phyloP scores from a whole-genome alignment of 169 alveolate genomes.

The Plasmodium berghei region DNA sequence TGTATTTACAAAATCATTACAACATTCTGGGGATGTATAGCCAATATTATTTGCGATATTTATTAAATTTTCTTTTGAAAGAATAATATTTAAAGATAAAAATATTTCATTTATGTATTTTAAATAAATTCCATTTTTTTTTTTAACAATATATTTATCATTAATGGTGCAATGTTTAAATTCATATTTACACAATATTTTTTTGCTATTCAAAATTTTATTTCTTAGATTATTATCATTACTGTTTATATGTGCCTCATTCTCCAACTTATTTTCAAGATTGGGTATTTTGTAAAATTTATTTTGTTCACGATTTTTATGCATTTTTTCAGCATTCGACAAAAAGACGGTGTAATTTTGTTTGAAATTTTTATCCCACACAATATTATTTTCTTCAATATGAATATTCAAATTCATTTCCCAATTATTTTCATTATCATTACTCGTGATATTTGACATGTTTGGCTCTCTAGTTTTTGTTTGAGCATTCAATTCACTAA shows the following conservation, averaged over 20 bases:
- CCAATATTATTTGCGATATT: slow-evolving; percentile 37
- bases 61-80: slow-evolving; percentile 34
- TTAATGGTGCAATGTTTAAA: slow-evolving; percentile 5
- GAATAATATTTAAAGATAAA: slow-evolving; percentile 15
- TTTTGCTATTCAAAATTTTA: slow-evolving; percentile 12
- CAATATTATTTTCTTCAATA: not conserved
- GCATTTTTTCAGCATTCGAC: too few species aligned
- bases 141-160: slow-evolving; percentile 37
- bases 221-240: not conserved
- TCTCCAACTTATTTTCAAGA: not conserved
- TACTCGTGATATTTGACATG: not conserved
- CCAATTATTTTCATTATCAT: not conserved
- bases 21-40: slow-evolving; percentile 23
- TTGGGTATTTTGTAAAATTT: not conserved
- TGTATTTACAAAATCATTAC: slow-evolving; percentile 32
- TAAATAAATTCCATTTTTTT: slow-evolving; percentile 28
- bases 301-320: not conserved
- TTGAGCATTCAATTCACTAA: not conserved
- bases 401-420: not conserved
- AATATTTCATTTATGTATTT: slow-evolving; percentile 41
- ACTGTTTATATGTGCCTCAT: slow-evolving; percentile 5
- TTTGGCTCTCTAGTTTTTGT: too few species aligned
- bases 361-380: not conserved
- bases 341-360: not conserved
- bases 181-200: slow-evolving; percentile 34